phyloP scores from a whole-genome alignment of 139 green algal genomes.

The Monoraphidium neglectum region DNA sequence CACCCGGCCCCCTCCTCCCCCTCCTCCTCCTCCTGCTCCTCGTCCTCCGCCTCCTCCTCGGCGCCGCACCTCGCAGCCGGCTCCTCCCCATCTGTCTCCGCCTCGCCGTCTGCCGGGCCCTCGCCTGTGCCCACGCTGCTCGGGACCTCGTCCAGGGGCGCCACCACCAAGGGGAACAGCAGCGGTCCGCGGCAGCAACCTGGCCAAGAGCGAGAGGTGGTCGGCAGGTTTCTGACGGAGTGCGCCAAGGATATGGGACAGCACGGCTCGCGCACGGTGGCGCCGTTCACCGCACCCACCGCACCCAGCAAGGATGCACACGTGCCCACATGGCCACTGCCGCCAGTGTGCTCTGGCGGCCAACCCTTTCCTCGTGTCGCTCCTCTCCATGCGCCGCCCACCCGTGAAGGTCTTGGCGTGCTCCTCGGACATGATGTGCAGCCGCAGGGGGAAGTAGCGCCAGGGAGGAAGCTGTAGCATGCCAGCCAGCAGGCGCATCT shows the following conservation, averaged over 20 bases:
- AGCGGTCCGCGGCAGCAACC: neutral
- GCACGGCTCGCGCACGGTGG: too few relatives aligned
- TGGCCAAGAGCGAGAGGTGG: neutral
- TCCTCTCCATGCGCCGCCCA: neutral
- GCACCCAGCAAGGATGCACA: neutral
- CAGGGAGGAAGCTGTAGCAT: conserved; percentile 82
- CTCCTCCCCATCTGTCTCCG: too few relatives aligned
- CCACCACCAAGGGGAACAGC: conserved; percentile 25
- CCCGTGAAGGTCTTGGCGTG: conserved; percentile 30
- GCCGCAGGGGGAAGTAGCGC: conserved; percentile 79
- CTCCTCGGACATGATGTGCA: conserved; percentile 70
- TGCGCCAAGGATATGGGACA: neutral
- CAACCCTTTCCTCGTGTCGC: neutral
- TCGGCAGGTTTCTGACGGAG: neutral
- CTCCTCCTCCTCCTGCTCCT: conserved; percentile 1
- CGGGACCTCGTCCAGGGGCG: conserved; percentile 55
- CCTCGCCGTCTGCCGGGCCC: too few relatives aligned
- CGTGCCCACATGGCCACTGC: neutral
- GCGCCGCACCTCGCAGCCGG: too few relatives aligned
- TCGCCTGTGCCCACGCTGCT: too few relatives aligned
- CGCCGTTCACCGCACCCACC: neutral
- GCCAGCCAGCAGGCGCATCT: conserved; percentile 71
- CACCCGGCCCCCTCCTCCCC: neutral
- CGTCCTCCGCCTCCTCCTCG: conserved; percentile 36
- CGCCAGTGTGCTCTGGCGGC: neutral